Percentiles rank a stretch among this genome's conserved stretches.
phyloP scores from a whole-genome alignment of 2,329 filamentous ascomycete genomes.

The Verticillium zaregamsianum region DNA sequence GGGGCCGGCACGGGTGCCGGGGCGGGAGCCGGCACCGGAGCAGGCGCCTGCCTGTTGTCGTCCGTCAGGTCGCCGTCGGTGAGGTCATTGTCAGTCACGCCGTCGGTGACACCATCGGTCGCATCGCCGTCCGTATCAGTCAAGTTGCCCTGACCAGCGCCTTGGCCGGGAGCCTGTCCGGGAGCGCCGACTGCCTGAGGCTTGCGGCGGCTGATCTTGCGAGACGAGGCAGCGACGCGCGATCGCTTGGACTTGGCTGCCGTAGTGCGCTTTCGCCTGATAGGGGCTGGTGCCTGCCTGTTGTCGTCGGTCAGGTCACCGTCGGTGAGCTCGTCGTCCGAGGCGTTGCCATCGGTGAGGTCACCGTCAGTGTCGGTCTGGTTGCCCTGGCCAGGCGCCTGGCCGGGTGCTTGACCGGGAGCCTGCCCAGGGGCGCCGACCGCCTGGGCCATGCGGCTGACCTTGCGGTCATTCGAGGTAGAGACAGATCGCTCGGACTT shows the following conservation, averaged over 20 bases:
- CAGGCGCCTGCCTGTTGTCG: not conserved
- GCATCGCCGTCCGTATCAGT: not conserved
- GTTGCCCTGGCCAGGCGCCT: conserved; percentile 7
- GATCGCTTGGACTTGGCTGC: not conserved
- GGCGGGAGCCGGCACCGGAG: too few species aligned
- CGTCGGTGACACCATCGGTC: not conserved
- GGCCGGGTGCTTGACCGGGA: not conserved
- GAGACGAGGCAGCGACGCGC: not conserved
- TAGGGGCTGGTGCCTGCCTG: not conserved
- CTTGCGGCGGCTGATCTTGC: not conserved
- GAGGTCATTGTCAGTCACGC: not conserved
- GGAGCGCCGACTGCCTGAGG: not conserved
- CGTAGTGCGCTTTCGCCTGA: not conserved
- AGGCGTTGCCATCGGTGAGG: not conserved
- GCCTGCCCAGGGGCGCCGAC: not conserved
- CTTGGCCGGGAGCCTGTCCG: too few species aligned
- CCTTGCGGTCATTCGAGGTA: not conserved
- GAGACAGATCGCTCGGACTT: not conserved
- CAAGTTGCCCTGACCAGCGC: not conserved
- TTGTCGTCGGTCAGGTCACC: not conserved
- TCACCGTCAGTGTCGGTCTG: not conserved
- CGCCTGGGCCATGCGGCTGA: not conserved
- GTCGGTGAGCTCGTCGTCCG: not conserved
- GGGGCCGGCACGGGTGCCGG: not conserved
- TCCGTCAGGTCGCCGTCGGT: not conserved